These are phyloP conservation scores for Xylaria sp. DNA, from an alignment of 2,329 filamentous ascomycete species.

Conservation along the genomic window DNA sequence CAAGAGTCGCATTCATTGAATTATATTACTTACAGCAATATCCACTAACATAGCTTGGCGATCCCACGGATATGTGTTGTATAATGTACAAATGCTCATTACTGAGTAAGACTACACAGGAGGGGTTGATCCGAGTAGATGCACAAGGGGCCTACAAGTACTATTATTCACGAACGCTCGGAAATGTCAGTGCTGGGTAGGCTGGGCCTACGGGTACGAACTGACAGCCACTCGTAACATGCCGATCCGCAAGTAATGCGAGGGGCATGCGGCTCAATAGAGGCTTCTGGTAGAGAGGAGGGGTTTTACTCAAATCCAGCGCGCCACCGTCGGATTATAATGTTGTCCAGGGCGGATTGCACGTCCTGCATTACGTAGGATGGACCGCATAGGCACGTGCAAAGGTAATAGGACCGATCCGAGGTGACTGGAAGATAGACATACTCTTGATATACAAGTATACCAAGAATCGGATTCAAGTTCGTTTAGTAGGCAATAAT, in stretches of 20 bases:
- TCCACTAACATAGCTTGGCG: neutral
- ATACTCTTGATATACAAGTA: too few relatives aligned
- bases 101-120: too few relatives aligned
- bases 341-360: neutral
- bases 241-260: neutral
- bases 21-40: too few relatives aligned
- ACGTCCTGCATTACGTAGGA: neutral
- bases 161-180: neutral
- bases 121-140: neutral
- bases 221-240: neutral
- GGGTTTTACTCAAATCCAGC: constrained; percentile 3
- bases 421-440: too few relatives aligned
- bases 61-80: neutral
- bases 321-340: neutral
- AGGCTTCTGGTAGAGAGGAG: constrained; percentile 2
- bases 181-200: neutral
- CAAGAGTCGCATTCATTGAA: neutral
- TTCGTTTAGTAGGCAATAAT: too few relatives aligned
- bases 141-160: too few relatives aligned
- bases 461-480: too few relatives aligned
- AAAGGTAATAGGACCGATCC: constrained; percentile 5
- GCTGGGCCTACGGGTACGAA: neutral
- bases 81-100: too few relatives aligned
- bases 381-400: neutral
- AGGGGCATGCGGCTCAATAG: constrained; percentile 15